phyloP scores from a whole-genome alignment of 305 asterid species.

The Fraxinus dipetala region DNA sequence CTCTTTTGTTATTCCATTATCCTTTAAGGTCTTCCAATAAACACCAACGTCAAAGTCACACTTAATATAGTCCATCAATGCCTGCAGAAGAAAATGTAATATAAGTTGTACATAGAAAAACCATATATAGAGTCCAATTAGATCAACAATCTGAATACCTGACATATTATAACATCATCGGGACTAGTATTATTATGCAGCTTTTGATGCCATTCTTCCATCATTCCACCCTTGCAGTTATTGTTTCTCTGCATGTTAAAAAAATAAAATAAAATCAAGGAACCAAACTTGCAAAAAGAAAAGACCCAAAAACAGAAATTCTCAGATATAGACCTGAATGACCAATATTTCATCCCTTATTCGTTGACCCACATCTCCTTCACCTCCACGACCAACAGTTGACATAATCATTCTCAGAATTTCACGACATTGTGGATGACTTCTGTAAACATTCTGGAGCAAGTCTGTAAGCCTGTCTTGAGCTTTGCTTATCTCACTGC shows the following conservation, averaged over 20 bases:
- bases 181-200: slow-evolving; percentile 98
- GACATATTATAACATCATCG: slow-evolving; percentile 97
- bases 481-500: slow-evolving; percentile 96
- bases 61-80: slow-evolving; percentile 79
- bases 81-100: slow-evolving; percentile 46
- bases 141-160: slow-evolving; percentile 51
- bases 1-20: slow-evolving; percentile 91
- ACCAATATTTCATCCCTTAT: slow-evolving; percentile 98
- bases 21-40: slow-evolving; percentile 93
- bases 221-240: slow-evolving; percentile 91
- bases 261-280: background rate
- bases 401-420: slow-evolving; percentile 86
- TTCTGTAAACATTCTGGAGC: slow-evolving; percentile 63
- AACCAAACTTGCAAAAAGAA: slow-evolving; percentile 11
- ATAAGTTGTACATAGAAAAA: slow-evolving; percentile 3
- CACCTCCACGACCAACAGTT: slow-evolving; percentile 99
- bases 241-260: slow-evolving; percentile 68
- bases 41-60: slow-evolving; percentile 74
- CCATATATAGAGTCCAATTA: background rate
- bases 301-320: background rate
- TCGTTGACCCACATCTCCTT: slow-evolving; percentile 99
- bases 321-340: slow-evolving; percentile 60
- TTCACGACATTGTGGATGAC: slow-evolving; percentile 71
- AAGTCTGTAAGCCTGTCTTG: slow-evolving; percentile 95
- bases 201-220: slow-evolving; percentile 99